phyloP scores from a whole-genome alignment of 2,329 filamentous ascomycete species.

The Botrytis tulipae region DNA sequence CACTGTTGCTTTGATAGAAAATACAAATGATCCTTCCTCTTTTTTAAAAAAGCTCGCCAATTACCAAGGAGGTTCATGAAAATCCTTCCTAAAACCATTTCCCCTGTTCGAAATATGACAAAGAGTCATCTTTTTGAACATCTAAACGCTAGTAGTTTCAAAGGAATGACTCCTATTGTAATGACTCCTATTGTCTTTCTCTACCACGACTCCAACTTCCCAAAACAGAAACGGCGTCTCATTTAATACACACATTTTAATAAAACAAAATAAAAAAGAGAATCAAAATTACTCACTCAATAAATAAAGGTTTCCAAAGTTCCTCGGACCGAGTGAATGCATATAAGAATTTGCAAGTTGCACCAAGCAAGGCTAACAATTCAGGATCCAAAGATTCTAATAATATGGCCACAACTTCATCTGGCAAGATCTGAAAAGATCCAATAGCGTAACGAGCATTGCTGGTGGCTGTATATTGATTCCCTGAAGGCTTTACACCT shows the following conservation, averaged over 20 bases:
- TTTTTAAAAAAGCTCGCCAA: background rate
- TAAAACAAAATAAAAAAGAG: background rate
- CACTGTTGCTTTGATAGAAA: background rate
- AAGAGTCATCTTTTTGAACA: background rate
- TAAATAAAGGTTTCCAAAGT: constrained; percentile 81
- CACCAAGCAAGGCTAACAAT: constrained; percentile 64
- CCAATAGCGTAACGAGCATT: constrained; percentile 69
- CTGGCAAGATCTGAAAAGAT: constrained; percentile 65
- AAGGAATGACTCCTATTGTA: constrained; percentile 5
- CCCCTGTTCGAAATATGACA: background rate
- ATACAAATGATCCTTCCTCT: background rate
- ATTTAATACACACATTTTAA: background rate
- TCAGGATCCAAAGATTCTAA: constrained; percentile 70
- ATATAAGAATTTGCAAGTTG: constrained; percentile 81
- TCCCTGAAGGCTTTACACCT: constrained; percentile 82
- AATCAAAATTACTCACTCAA: constrained; percentile 65
- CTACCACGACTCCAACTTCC: background rate
- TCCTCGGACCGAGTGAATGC: constrained; percentile 83
- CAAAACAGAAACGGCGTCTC: background rate
- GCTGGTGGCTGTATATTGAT: constrained; percentile 65
- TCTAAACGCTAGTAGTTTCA: background rate
- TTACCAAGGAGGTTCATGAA: background rate
- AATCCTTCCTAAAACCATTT: background rate
- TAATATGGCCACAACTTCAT: constrained; percentile 74
- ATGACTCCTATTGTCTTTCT: background rate